Conservation (phyloP, 106 monocot species). For the Apostasia ramifera region DNA sequence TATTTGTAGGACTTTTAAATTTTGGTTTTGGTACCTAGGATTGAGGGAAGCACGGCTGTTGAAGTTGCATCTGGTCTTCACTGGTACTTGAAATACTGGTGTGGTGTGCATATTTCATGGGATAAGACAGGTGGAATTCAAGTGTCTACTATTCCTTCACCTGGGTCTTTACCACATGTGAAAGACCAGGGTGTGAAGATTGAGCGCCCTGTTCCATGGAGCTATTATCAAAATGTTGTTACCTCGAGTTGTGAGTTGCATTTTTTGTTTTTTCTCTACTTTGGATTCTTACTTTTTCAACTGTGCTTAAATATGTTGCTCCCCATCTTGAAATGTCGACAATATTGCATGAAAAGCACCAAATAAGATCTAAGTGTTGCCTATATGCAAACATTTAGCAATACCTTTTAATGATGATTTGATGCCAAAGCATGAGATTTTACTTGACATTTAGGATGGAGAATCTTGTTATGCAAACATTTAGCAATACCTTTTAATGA, state of each 20-base stretch:
- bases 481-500: too few species aligned
- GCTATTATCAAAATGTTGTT: conserved; percentile 98
- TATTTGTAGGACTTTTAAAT: too few species aligned
- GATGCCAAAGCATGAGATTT: too few species aligned
- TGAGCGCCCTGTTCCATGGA: conserved; percentile 87
- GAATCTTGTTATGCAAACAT: too few species aligned
- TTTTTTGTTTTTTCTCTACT: neutral
- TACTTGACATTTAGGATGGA: too few species aligned
- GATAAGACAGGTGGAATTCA: conserved; percentile 95
- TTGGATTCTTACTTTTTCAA: neutral
- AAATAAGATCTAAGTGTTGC: too few species aligned
- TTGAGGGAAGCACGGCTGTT: conserved; percentile 77
- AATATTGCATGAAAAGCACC: too few species aligned
- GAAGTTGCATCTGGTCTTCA: conserved; percentile 78
- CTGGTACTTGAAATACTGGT: conserved; percentile 96
- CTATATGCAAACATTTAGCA: too few species aligned
- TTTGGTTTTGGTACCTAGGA: conserved; percentile 31
- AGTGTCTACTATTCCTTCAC: conserved; percentile 50
- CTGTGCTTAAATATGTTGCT: too few species aligned
- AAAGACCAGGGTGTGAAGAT: conserved; percentile 40
- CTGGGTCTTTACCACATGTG: conserved; percentile 60
- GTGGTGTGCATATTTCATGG: conserved; percentile 94
- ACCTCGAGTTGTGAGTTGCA: conserved; percentile 87
- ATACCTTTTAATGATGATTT: too few species aligned
- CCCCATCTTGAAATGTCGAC: too few species aligned